Base-by-base conservation (phyloP, 2,329 filamentous ascomycete genomes). In the Cytospora piceicola region DNA sequence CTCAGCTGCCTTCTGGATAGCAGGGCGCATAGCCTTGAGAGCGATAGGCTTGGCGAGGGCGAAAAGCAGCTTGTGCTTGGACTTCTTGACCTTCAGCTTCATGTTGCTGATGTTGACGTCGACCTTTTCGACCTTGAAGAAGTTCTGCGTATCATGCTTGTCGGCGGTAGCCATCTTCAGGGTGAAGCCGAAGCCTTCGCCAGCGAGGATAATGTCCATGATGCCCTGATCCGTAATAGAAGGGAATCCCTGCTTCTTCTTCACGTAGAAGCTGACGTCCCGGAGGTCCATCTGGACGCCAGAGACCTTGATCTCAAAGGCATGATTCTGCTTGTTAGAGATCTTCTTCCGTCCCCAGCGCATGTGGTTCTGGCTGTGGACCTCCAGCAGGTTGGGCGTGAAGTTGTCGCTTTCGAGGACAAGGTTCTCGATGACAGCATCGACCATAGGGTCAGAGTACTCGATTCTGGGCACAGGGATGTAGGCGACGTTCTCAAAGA, bases 391-490 rank as follows among this genome's bases (percentile, higher is more conserved):
- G 72, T 99, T 99, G 69, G 95, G 95, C 80, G 94, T 93, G 72
- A 99, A 88, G 80, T 99, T 99, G 82, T 98, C 94, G 70, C 92
- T 94, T 81, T 99, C 95, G 61, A 99, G 86, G 55, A 97, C 90
- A 14, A 99, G 82, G 77, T 99, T 99, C 82, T 99, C 95, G 54
- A 99, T 86, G 58, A 98, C 86, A 58, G 90, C 90, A 77, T 99
- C 95, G 60, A 96, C 83, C 83, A 90, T 88, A 2, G 86, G 84
- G 72, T 98, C 95, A 1, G 88, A 90, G 74, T 93, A 95, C 81
- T 99, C 95, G 67, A 99, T 97, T 64, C 95, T 91, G 27, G 95
- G 95, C 58, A 99, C 87, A 4, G 95, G 93, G 17, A 99, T 86
- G 77, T 99, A 99, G 68, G 92, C 90, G 64, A 95, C 83, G 70